These are phyloP conservation scores for Fomitopsis pinicola DNA, from an alignment of 1,284 basidiomycete species.

Conservation along the genomic window DNA sequence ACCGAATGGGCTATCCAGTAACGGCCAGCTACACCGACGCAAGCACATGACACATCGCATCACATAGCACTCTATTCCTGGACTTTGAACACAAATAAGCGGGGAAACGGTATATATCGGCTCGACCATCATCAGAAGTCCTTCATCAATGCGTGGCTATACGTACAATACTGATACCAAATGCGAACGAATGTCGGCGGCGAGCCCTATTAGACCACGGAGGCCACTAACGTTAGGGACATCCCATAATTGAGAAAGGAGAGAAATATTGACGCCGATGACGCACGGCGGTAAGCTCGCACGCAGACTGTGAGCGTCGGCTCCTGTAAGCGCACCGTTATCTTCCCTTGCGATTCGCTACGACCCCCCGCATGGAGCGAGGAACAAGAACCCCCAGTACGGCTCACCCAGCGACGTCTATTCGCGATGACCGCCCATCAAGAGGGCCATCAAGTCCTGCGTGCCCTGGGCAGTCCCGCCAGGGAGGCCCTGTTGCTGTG, in stretches of 20 bases:
- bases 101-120: neutral
- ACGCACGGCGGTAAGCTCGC: neutral
- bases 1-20: neutral
- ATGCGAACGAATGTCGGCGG: neutral
- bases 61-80: neutral
- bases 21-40: neutral
- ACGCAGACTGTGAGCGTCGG: neutral
- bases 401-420: slow-evolving; percentile 27
- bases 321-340: neutral
- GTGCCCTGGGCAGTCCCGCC: slow-evolving; percentile 49
- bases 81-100: neutral
- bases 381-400: neutral
- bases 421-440: slow-evolving; percentile 70
- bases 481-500: slow-evolving; percentile 47
- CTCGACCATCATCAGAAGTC: neutral
- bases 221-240: neutral
- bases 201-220: neutral
- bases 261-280: neutral
- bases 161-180: slow-evolving; percentile 1
- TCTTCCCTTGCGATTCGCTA: neutral
- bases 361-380: neutral
- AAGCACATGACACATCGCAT: neutral
- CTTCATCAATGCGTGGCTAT: slow-evolving; percentile 2
- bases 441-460: slow-evolving; percentile 73
- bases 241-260: neutral